phyloP scores from a whole-genome alignment of 192 early-diverging fungal genomes.

The Coemansia javaensis region DNA sequence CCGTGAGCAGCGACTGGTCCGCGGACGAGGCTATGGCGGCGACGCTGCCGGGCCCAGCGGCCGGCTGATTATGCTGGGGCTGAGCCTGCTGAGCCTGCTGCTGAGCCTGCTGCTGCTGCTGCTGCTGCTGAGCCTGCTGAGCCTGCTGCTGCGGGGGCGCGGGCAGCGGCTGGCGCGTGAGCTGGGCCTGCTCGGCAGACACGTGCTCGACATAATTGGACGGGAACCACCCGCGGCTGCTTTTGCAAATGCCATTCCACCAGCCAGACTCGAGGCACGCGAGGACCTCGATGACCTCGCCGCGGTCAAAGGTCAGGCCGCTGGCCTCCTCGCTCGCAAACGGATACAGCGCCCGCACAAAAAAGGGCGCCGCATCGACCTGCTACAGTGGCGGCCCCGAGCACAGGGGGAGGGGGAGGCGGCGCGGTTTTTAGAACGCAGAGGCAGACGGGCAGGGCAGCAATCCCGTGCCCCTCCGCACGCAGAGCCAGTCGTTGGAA shows the following conservation, averaged over 20 bases:
- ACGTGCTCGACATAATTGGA: conserved; percentile 74
- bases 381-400: too few relatives aligned
- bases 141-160: conserved; percentile 24
- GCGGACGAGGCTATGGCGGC: conserved; percentile 1
- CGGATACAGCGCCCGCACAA: conserved; percentile 78
- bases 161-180: conserved; percentile 27
- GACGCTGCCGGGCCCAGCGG: not conserved
- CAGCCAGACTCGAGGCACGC: conserved; percentile 88
- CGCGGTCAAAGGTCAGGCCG: conserved; percentile 75
- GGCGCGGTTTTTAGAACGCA: not conserved
- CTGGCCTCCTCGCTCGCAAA: conserved; percentile 75
- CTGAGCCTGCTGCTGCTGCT: not conserved
- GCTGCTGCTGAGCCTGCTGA: conserved; percentile 9
- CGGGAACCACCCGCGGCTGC: conserved; percentile 84
- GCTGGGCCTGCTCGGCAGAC: conserved; percentile 52
- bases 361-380: conserved; percentile 34
- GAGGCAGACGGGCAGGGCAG: not conserved
- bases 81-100: not conserved
- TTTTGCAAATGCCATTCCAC: conserved; percentile 90
- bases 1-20: conserved; percentile 41
- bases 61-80: conserved; percentile 1
- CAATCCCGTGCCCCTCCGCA: conserved; percentile 6
- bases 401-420: not conserved
- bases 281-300: conserved; percentile 86
- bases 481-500: conserved; percentile 6